These are phyloP conservation scores for Pichia paraexigua DNA, from an alignment of 805 yeast species.

Conservation along the genomic window DNA sequence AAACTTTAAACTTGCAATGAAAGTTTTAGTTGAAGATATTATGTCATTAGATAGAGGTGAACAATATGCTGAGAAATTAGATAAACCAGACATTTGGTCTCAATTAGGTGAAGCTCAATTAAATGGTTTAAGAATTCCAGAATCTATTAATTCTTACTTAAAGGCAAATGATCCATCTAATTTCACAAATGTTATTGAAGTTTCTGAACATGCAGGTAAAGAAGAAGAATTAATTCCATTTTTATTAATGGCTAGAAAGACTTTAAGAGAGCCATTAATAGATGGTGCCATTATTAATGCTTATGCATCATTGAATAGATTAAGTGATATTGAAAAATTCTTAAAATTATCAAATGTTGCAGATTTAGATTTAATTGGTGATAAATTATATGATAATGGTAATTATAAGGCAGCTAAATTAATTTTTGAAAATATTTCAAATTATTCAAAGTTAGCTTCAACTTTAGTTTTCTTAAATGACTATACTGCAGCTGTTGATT, in stretches of 20 bases:
- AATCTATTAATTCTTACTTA: constrained; percentile 86
- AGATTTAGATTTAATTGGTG: constrained; percentile 86
- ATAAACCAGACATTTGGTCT: constrained; percentile 83
- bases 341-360: constrained; percentile 88
- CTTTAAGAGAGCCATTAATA: constrained; percentile 82
- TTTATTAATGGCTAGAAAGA: constrained; percentile 84
- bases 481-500: constrained; percentile 94
- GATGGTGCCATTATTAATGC: constrained; percentile 89
- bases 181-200: constrained; percentile 86
- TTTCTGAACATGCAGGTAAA: constrained; percentile 92
- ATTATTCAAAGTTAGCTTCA: constrained; percentile 94
- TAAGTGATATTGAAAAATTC: constrained; percentile 76
- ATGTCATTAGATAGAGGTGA: constrained; percentile 94
- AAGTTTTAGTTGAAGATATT: constrained; percentile 84
- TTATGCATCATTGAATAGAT: constrained; percentile 69
- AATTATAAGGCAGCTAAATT: constrained; percentile 91
- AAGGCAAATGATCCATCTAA: constrained; percentile 88
- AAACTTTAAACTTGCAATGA: constrained; percentile 69
- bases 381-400: constrained; percentile 68
- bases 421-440: constrained; percentile 76
- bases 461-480: constrained; percentile 88
- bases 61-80: constrained; percentile 83
- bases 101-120: constrained; percentile 94
- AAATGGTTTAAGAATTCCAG: constrained; percentile 85
- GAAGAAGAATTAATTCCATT: constrained; percentile 86